A percentile compares a stretch with the other conserved stretches of the same genome.
phyloP scores from a whole-genome alignment of 1,284 basidiomycete genomes.

The Cryptococcus hybrid region DNA sequence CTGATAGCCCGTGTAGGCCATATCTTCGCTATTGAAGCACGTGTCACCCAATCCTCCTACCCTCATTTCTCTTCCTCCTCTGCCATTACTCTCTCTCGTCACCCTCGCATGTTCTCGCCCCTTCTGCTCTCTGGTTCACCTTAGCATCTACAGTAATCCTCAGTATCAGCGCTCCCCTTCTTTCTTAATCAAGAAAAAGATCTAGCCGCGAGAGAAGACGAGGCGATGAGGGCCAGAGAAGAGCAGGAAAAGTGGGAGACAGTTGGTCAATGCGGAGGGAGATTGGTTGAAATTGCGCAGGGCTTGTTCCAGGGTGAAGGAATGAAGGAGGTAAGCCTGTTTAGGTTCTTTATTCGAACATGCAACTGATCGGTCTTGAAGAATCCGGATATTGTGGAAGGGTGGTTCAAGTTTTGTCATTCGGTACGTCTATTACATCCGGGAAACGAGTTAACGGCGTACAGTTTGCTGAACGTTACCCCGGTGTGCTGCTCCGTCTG shows the following conservation, averaged over 20 bases:
- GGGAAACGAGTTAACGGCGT: background rate
- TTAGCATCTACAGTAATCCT: conserved; percentile 72
- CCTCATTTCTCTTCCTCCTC: conserved; percentile 71
- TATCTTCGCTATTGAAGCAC: conserved; percentile 42
- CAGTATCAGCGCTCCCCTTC: conserved; percentile 69
- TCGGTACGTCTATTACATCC: conserved; percentile 20
- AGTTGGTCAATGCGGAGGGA: conserved; percentile 55
- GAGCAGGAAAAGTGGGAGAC: conserved; percentile 34
- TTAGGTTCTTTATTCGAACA: background rate
- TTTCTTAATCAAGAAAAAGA: conserved; percentile 29
- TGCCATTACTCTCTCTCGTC: conserved; percentile 72
- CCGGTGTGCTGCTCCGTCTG: conserved; percentile 65
- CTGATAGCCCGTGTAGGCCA: conserved; percentile 19
- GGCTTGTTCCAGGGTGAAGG: conserved; percentile 58
- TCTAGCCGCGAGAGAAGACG: conserved; percentile 22
- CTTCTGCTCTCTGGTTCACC: conserved; percentile 79
- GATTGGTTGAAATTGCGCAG: conserved; percentile 64
- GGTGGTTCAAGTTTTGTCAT: conserved; percentile 72
- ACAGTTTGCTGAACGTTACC: conserved; percentile 71
- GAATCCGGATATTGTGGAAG: conserved; percentile 84
- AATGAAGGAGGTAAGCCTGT: conserved; percentile 64
- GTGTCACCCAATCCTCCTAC: conserved; percentile 54
- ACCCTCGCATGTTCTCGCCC: conserved; percentile 69
- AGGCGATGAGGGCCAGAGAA: conserved; percentile 14
- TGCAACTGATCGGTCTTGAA: conserved; percentile 12